A percentile compares a stretch with the other conserved stretches of the same genome.
Conservation (phyloP, 1,139 yeast genomes). For the Ashbya aceris region DNA sequence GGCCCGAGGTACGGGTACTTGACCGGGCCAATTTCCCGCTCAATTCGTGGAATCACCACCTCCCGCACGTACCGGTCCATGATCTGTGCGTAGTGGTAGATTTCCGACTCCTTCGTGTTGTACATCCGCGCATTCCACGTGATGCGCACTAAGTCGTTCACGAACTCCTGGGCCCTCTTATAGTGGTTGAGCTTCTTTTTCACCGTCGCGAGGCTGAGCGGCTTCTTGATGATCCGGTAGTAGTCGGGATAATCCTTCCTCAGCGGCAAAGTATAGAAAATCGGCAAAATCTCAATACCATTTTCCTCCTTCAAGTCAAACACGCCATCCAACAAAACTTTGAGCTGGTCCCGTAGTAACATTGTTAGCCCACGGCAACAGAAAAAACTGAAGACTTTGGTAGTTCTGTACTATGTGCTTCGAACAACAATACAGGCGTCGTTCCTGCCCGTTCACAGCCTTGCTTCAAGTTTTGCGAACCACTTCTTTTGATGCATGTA, state of each 20-base stretch:
- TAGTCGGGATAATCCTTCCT: slow-evolving; percentile 57
- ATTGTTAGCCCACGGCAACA: background rate
- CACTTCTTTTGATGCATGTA: no score
- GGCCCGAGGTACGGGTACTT: slow-evolving; percentile 68
- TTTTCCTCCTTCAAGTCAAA: slow-evolving; percentile 39
- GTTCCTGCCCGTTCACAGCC: no score
- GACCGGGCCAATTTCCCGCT: slow-evolving; percentile 35
- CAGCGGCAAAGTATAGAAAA: slow-evolving; percentile 46
- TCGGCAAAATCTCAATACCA: slow-evolving; percentile 37
- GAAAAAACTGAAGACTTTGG: no score
- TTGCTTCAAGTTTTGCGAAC: no score
- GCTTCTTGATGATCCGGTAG: slow-evolving; percentile 56
- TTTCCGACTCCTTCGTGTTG: slow-evolving; percentile 59
- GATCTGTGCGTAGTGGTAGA: slow-evolving; percentile 62
- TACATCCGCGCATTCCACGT: slow-evolving; percentile 85
- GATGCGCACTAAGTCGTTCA: slow-evolving; percentile 71
- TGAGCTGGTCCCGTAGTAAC: slow-evolving; percentile 3
- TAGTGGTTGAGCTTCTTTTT: slow-evolving; percentile 44
- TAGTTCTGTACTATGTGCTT: no score
- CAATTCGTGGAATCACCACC: slow-evolving; percentile 44
- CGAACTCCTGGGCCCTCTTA: slow-evolving; percentile 53
- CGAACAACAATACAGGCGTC: no score
- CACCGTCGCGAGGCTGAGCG: slow-evolving; percentile 65
- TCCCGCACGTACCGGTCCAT: slow-evolving; percentile 54
- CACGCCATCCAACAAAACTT: slow-evolving; percentile 24